A percentile compares a stretch with the other conserved stretches of the same genome.
Evolutionary conservation across 306 rosid species (phyloP).

Genomic region (Carpinus viminea): DNA sequence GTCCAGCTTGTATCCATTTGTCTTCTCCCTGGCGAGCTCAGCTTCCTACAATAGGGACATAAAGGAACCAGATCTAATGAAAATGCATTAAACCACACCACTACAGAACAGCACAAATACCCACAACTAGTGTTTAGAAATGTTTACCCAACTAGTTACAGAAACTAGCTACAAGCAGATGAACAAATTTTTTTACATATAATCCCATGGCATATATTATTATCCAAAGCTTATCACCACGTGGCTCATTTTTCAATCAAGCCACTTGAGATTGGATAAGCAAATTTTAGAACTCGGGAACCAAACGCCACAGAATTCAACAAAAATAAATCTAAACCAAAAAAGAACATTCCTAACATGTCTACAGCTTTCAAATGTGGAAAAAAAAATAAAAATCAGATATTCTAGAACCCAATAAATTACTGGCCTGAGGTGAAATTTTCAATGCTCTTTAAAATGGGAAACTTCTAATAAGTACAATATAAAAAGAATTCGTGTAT

Average conservation of each 20-base stretch:
- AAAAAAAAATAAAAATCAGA: neutral
- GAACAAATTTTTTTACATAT: neutral
- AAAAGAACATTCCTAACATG: neutral
- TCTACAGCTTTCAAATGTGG: too few species aligned
- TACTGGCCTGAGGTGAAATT: neutral
- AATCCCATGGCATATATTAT: neutral
- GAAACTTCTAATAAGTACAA: neutral
- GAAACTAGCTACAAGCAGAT: neutral
- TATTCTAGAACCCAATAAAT: neutral
- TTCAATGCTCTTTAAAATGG: neutral
- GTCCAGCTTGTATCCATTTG: slow-evolving; percentile 87
- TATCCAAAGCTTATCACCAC: neutral
- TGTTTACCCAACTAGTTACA: neutral
- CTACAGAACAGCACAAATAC: neutral
- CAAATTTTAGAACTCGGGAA: neutral
- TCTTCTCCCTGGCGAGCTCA: slow-evolving; percentile 85
- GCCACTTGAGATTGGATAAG: neutral
- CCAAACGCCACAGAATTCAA: neutral
- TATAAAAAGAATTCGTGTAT: neutral
- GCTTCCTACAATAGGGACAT: slow-evolving; percentile 61
- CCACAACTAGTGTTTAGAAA: neutral
- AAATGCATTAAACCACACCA: neutral
- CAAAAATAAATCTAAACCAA: neutral
- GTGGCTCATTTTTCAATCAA: neutral
- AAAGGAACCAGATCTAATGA: neutral